These are phyloP conservation scores for Globisporangium alternatum DNA, from an alignment of 352 stramenopile species.

Conservation along the genomic window DNA sequence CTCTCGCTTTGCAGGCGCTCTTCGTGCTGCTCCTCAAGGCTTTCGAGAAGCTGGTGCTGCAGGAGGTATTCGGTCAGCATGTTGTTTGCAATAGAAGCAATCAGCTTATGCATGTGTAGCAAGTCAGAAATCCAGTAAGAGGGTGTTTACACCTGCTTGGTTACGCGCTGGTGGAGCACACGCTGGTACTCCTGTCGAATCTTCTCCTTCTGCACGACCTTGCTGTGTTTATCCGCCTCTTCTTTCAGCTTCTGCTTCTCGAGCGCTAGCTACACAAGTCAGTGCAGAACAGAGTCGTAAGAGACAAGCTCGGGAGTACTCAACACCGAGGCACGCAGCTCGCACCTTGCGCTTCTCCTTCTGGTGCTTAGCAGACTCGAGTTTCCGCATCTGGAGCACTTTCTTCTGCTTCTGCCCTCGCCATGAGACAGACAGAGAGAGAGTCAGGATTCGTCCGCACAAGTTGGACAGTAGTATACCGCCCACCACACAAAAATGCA, in stretches of 20 bases:
- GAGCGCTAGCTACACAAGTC: constrained; percentile 29
- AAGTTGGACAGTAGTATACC: background rate
- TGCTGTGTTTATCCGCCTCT: constrained; percentile 27
- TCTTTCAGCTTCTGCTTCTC: constrained; percentile 46
- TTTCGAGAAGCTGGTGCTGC: constrained; percentile 40
- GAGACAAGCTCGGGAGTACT: background rate
- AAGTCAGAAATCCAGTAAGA: background rate
- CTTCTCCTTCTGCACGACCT: constrained; percentile 35
- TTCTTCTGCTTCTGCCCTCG: constrained; percentile 45
- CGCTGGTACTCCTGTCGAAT: constrained; percentile 49
- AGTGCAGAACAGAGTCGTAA: no score
- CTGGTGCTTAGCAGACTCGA: constrained; percentile 37
- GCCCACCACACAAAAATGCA: background rate
- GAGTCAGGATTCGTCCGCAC: background rate
- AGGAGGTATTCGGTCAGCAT: background rate
- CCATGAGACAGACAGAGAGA: background rate
- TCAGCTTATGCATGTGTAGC: background rate
- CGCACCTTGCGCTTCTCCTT: constrained; percentile 52
- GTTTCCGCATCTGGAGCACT: constrained; percentile 41
- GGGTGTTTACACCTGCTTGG: constrained; percentile 32
- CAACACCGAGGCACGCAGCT: no score
- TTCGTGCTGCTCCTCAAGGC: constrained; percentile 32
- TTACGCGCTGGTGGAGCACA: constrained; percentile 25
- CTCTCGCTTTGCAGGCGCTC: constrained; percentile 38
- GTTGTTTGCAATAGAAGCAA: constrained; percentile 4